These are phyloP conservation scores for Xylariaceae sp. DNA, from an alignment of 2,329 filamentous ascomycete genomes.

Conservation along the genomic window DNA sequence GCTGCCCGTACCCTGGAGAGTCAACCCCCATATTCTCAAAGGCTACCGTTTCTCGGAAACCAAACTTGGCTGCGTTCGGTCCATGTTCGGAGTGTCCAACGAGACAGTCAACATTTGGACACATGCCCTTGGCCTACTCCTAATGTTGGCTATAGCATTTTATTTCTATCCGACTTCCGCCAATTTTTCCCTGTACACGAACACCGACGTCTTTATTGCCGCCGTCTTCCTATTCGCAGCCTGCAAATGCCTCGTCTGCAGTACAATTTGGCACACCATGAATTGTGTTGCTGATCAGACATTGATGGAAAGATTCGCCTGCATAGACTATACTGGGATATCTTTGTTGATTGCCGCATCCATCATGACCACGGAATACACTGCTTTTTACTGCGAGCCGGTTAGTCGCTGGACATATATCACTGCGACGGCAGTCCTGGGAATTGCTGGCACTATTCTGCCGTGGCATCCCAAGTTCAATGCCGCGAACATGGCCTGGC, in stretches of 20 bases:
- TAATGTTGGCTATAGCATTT: constrained; percentile 85
- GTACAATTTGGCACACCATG: constrained; percentile 98
- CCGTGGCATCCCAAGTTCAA: constrained; percentile 98
- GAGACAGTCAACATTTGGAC: constrained; percentile 98
- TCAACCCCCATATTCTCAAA: constrained; percentile 87
- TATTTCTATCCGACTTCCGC: constrained; percentile 90
- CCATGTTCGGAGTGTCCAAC: constrained; percentile 81
- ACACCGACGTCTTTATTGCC: constrained; percentile 84
- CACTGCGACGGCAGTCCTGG: constrained; percentile 71
- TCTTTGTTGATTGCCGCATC: constrained; percentile 90
- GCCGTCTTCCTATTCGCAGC: constrained; percentile 95
- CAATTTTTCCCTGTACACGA: constrained; percentile 83
- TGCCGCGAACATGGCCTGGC: constrained; percentile 85
- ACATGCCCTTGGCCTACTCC: constrained; percentile 80
- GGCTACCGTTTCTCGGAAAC: constrained; percentile 94
- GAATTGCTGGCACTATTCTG: constrained; percentile 81
- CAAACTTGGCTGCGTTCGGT: constrained; percentile 82
- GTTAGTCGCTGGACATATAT: constrained; percentile 84
- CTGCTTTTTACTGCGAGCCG: constrained; percentile 97
- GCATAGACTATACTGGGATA: constrained; percentile 97
- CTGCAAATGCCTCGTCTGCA: constrained; percentile 91
- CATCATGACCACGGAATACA: constrained; percentile 98
- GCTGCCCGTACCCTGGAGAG: constrained; percentile 84
- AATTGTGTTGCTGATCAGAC: constrained; percentile 88
- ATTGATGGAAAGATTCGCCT: constrained; percentile 91